phyloP scores from a whole-genome alignment of 2,329 filamentous ascomycete species.

The Gyromitra esculenta region DNA sequence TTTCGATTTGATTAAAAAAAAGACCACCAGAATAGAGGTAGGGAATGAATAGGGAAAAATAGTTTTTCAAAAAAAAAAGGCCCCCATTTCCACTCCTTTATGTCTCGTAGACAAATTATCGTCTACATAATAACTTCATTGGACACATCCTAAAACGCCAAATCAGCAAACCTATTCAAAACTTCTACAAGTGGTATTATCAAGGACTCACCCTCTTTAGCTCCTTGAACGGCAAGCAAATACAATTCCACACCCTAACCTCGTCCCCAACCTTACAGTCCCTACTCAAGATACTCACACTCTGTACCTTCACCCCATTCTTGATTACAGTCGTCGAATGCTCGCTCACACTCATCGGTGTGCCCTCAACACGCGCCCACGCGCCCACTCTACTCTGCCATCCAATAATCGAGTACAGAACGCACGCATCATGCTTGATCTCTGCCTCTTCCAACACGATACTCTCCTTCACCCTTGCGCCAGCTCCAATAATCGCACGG shows the following conservation, averaged over 20 bases:
- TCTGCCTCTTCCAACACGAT: constrained; percentile 95
- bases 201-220: constrained; percentile 80
- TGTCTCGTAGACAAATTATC: not conserved
- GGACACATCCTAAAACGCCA: constrained; percentile 73
- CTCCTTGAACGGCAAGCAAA: constrained; percentile 97
- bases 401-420: constrained; percentile 94
- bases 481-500: constrained; percentile 83
- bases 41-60: constrained; percentile 25
- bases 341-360: constrained; percentile 83
- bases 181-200: not conserved
- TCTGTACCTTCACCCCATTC: constrained; percentile 98
- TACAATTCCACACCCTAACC: constrained; percentile 94
- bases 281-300: constrained; percentile 96
- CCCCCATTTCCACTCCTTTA: constrained; percentile 6
- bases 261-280: constrained; percentile 94
- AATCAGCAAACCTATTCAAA: constrained; percentile 1
- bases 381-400: constrained; percentile 96
- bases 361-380: constrained; percentile 98
- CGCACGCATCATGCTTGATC: constrained; percentile 95
- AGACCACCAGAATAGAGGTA: constrained; percentile 1
- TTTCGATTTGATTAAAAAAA: constrained; percentile 8
- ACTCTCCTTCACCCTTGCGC: constrained; percentile 91
- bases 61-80: constrained; percentile 31
- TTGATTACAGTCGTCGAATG: constrained; percentile 95
- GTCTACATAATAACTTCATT: constrained; percentile 90